These are phyloP conservation scores for Beauveria australis DNA, from an alignment of 2,329 filamentous ascomycete species.

Conservation along the genomic window DNA sequence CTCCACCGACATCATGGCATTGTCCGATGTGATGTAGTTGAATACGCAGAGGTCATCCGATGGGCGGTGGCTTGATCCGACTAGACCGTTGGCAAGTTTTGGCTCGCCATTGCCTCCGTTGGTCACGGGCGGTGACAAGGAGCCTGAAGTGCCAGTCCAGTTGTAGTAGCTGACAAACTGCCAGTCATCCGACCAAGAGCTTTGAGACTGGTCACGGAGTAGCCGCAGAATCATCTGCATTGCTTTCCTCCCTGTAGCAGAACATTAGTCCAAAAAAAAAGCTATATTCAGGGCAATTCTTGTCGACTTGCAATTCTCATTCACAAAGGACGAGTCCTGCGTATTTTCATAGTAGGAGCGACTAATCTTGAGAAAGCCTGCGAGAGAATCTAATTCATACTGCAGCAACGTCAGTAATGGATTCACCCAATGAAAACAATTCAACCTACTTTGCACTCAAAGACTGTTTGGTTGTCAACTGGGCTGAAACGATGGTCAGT, in stretches of 20 bases:
- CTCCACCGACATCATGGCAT: conserved; percentile 33
- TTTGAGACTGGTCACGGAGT: conserved; percentile 19
- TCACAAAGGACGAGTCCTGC: conserved; percentile 59
- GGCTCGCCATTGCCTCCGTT: conserved; percentile 72
- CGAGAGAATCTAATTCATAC: conserved; percentile 84
- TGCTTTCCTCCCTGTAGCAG: conserved; percentile 59
- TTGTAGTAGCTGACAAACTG: conserved; percentile 22
- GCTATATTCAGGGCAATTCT: no score
- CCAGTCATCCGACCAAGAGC: conserved; percentile 19
- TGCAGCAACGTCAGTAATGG: conserved; percentile 33
- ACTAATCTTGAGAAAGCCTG: conserved; percentile 73
- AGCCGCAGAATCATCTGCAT: conserved; percentile 21
- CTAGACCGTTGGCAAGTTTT: conserved; percentile 64
- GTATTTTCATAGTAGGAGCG: conserved; percentile 70
- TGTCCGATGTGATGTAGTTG: conserved; percentile 36
- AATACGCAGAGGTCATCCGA: conserved; percentile 78
- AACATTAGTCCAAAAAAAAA: no score
- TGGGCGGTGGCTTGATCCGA: conserved; percentile 73
- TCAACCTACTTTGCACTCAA: conserved; percentile 20
- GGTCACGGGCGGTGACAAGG: conserved; percentile 34
- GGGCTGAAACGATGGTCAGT: conserved; percentile 13
- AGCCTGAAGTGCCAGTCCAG: conserved; percentile 21
- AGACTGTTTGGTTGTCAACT: conserved; percentile 19
- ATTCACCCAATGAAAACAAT: conserved; percentile 37
- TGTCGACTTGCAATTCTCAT: conserved; percentile 19